Base-by-base conservation (phyloP, 1,284 basidiomycete species). In the Trametes polyzona region DNA sequence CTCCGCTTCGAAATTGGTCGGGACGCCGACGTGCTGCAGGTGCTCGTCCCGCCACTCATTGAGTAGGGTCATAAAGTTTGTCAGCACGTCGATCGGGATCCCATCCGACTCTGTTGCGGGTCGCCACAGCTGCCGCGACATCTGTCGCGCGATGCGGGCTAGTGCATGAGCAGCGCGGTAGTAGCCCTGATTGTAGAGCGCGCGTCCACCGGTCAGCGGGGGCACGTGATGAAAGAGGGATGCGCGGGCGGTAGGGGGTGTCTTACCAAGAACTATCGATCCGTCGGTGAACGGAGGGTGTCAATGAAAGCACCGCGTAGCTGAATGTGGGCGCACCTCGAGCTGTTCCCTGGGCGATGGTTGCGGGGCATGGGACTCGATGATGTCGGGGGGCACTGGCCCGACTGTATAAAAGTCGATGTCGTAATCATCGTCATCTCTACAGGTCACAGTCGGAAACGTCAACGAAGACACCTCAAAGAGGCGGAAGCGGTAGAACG, bases 381-480 rank as follows among this genome's bases (percentile, higher is more conserved):
- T 57, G 37, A 75, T 71, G 46, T 86, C 84, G 43, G 79, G 73
- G 12, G 74, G 73, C 36, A 80, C 74, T 55, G 86, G 84, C 61
- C 88, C 88, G 44, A 80, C 86, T 14, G 86, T 89, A 69, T 90
- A 91, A 66, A 92, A 90, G 70, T 91, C 88, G 63, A 93, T 86
- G 70, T 93, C 81, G 63, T 84, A 85, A 69, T 86, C 84, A 57
- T 83, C 81, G 60, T 86, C 84, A 66, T 82, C 80, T 56, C 80
- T 83, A 68, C 53, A 29, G 42, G 39, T 47, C 12, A 49, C 24
- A 21, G 44, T 23, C 42, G 30, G 27, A 9, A 16, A 35, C 46
- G 44, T 52, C 49, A 63, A 57, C 47, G 42, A 17, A 23, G 10
- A 29, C 9, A 29, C 21, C 12, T 42, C 35, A 12, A 16, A 8